Conservation (phyloP, 2,329 filamentous ascomycete species). For the Ascochyta fabae region DNA sequence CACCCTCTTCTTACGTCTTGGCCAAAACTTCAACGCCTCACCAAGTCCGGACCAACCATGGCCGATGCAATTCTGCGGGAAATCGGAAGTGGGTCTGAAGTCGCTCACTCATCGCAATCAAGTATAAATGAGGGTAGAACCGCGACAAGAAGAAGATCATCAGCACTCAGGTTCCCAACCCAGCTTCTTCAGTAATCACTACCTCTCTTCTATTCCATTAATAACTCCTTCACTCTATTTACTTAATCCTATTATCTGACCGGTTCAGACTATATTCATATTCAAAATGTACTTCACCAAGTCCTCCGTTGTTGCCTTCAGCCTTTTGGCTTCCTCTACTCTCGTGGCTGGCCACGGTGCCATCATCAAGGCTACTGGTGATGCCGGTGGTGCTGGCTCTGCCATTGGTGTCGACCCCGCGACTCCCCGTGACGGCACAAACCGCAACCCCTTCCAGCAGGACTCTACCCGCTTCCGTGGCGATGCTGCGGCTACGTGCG, state of each 20-base stretch:
- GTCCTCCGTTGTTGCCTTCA: slow-evolving; percentile 50
- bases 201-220: slow-evolving; percentile 38
- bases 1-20: slow-evolving; percentile 35
- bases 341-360: slow-evolving; percentile 67
- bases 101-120: neutral
- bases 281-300: slow-evolving; percentile 53
- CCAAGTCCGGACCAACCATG: slow-evolving; percentile 20
- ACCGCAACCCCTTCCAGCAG: slow-evolving; percentile 67
- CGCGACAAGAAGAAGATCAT: slow-evolving; percentile 35
- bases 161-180: slow-evolving; percentile 45
- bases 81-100: neutral
- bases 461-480: slow-evolving; percentile 69
- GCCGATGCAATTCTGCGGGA: slow-evolving; percentile 13
- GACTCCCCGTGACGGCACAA: slow-evolving; percentile 68
- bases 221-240: slow-evolving; percentile 30
- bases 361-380: slow-evolving; percentile 64
- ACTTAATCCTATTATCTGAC: slow-evolving; percentile 40
- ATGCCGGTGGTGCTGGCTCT: slow-evolving; percentile 61
- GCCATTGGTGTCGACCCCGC: slow-evolving; percentile 61
- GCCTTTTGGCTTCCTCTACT: slow-evolving; percentile 60
- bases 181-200: slow-evolving; percentile 45
- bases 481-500: slow-evolving; percentile 59
- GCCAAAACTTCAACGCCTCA: slow-evolving; percentile 36
- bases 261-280: slow-evolving; percentile 49
- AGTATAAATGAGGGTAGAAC: slow-evolving; percentile 38